Base-by-base conservation (phyloP, 768 basidiomycete species). In the Suillus clintonianus region DNA sequence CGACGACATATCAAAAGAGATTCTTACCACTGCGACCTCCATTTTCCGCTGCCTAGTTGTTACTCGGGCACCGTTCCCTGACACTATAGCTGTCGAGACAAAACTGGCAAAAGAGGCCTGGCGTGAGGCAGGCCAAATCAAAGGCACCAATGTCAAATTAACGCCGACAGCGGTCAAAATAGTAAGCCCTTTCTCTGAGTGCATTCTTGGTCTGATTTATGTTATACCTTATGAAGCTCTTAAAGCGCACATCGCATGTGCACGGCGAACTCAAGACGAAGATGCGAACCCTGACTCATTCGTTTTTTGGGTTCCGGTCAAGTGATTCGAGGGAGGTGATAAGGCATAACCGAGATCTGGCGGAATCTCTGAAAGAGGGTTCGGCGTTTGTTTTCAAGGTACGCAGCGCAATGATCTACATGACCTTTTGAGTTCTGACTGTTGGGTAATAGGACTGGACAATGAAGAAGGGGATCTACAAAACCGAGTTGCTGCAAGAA, bases 11-110 rank as follows among this genome's bases (percentile, higher is more conserved):
- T 64, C 63, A 0, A 64, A 72, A 59, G 67, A 72, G 24, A 36
- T 70, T 7, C 65, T 75, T n/a, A 55, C 58, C 10, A 62, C 57
- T 7, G 71, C 75, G 15, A 64, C 48, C 13, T 55, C 50, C 0
- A 15, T 62, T 39, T 72, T 65, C 53, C 54, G 68, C 1, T 70
- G 69, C 54, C 47, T 66, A 5, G 47, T 74, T 27, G 64, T 61
- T 19, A 70, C 70, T 3, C 36, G 57, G 3, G 63, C 67, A 10
- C 68, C 66, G 14, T 77, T 70, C 53, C 74, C 72, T 4, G 69
- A 71, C 15, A n/a, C 60, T 5, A 9, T 45, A 9, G 39, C 39
- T 24, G 41, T 41, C 17, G 60, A 64, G 60, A 61, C 50, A 7
- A 41, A 37, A 43, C 11, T 64, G 19, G 63, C 59, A 3, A 39